Base-by-base conservation (phyloP, 176 grass and related monocot genomes). In the Stipa capillata region DNA sequence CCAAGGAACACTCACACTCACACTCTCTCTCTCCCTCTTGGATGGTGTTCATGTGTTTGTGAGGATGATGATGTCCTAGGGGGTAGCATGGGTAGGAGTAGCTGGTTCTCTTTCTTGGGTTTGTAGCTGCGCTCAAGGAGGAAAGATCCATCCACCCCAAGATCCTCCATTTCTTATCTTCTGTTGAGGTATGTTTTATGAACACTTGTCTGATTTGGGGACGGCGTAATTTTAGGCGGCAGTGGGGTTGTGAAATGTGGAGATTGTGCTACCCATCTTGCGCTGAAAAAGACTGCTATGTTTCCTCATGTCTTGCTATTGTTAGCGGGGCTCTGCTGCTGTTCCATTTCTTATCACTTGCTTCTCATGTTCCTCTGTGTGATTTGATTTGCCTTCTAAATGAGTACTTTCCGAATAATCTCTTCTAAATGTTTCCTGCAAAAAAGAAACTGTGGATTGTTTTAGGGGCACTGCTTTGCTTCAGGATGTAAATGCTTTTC, bases 21-120 rank as follows among this genome's bases (percentile, higher is more conserved):
- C 63, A 21, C 61, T 68, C 24, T 5, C 59, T 17, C 18, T 7
- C 45, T 0, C 50, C 6, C 12, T 28, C 41, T 47, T 12, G 20
- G 37, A 53, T 57, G 74, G 66, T 21, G 73, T 48, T 32, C 28
- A 57, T 84, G n/a, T 33, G 76, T 16, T 23, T 18, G 23, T 41
- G 71, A 40, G 55, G 49, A 64, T 31, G 41, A 45, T 53, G 78
- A 60, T 69, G 60, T 45, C 43, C 28, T 87, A 79, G 80, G 34
- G 56, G 50, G 69, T 60, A 83, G 58, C 64, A 76, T 83, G 74
- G 61, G 79, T 52, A 72, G 49, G 1, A 16, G 40, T 24, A 27
- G 85, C 81, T 84, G 85, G 88, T 86, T 90, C 84, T 90, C 69
- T 69, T 27, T 29, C 79, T 36, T 12, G 44, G 50, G 50, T 13